Evolutionary conservation across 495 filamentous ascomycete species (phyloP).

Genomic region (Hyaloscypha hepaticicola): DNA sequence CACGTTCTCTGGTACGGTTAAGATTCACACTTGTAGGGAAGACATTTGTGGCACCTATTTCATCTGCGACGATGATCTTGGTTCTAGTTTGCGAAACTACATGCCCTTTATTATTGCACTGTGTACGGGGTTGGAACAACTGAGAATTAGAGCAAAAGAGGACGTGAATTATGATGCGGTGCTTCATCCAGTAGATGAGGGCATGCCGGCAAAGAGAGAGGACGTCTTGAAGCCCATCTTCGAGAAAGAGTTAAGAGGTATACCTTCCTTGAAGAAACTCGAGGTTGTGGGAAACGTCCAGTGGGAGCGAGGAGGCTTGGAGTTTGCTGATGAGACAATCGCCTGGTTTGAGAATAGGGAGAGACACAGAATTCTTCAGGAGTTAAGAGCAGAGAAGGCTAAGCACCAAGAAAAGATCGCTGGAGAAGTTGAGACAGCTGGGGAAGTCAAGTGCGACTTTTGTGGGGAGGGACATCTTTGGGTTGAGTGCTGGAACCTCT

Average conservation of each 20-base stretch:
- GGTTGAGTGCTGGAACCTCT: slow-evolving; percentile 2
- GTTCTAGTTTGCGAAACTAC: not conserved
- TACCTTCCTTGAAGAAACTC: too few relatives aligned
- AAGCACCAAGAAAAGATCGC: too few relatives aligned
- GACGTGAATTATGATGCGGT: not conserved
- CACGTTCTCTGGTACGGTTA: not conserved
- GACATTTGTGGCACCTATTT: too few relatives aligned
- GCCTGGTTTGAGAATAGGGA: too few relatives aligned
- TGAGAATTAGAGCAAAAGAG: not conserved
- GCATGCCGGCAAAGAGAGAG: not conserved
- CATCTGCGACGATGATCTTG: not conserved
- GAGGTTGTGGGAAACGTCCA: too few relatives aligned
- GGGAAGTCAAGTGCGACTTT: slow-evolving; percentile 1
- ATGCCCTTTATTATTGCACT: not conserved
- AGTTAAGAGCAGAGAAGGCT: too few relatives aligned
- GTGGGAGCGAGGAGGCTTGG: too few relatives aligned
- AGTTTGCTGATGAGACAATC: too few relatives aligned
- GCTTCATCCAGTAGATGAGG: not conserved
- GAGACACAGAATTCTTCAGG: too few relatives aligned
- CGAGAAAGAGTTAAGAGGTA: too few relatives aligned
- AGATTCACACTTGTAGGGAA: not conserved
- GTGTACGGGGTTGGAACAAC: not conserved
- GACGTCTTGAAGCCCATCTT: not conserved
- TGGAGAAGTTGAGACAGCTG: too few relatives aligned
- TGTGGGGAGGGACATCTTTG: slow-evolving; percentile 10